These are phyloP conservation scores for Eimeria brunetti DNA, from an alignment of 169 alveolate genomes.

Conservation along the genomic window DNA sequence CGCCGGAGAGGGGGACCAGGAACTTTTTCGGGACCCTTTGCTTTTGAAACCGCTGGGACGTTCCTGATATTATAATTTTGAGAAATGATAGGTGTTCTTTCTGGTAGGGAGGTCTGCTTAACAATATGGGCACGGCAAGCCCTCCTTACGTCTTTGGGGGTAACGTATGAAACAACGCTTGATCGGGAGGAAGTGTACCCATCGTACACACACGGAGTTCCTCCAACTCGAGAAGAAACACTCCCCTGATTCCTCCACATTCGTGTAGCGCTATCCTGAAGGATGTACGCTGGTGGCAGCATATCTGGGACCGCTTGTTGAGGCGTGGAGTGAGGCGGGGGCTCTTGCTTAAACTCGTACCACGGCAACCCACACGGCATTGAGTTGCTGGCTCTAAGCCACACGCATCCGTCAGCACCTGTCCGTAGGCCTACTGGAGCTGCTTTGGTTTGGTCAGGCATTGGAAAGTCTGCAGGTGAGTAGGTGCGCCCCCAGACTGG, in stretches of 20 bases:
- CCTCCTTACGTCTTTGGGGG: conserved; percentile 49
- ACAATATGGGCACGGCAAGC: conserved; percentile 64
- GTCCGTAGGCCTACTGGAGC: background rate
- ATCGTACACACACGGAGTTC: conserved; percentile 6
- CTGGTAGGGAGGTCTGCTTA: conserved; percentile 39
- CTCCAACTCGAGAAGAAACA: background rate
- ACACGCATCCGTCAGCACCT: background rate
- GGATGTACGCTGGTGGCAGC: conserved; percentile 15
- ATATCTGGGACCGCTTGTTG: conserved; percentile 25
- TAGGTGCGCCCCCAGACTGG: conserved; percentile 61
- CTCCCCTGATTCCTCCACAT: conserved; percentile 21
- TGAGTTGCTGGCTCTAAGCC: conserved; percentile 36
- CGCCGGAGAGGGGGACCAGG: conserved; percentile 43
- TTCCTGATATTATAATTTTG: conserved; percentile 18
- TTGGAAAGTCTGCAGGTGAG: conserved; percentile 29
- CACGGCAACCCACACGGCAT: conserved; percentile 43
- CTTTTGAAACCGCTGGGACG: background rate
- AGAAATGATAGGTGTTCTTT: conserved; percentile 37
- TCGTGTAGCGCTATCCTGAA: conserved; percentile 33
- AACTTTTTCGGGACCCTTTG: conserved; percentile 5
- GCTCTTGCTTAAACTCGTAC: conserved; percentile 58
- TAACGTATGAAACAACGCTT: conserved; percentile 8
- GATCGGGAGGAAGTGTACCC: conserved; percentile 40
- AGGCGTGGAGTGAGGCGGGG: conserved; percentile 27
- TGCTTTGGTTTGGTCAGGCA: conserved; percentile 4